phyloP scores from a whole-genome alignment of 164 flowering plant genomes.

The Vitis cinerea region DNA sequence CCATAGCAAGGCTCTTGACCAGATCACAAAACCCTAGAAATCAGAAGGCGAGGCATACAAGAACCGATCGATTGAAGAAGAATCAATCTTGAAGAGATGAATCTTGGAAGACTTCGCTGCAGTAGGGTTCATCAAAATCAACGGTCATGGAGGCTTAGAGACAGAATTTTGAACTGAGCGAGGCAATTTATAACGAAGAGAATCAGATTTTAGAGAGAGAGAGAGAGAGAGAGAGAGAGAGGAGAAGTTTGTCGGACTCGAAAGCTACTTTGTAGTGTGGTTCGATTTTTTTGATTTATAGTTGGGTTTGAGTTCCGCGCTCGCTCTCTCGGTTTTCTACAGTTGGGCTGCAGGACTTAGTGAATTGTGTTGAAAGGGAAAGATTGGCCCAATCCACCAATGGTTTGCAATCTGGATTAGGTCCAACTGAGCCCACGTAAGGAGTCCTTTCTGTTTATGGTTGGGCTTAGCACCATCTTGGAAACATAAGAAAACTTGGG shows the following conservation, averaged over 20 bases:
- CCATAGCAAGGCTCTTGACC: constrained; percentile 18
- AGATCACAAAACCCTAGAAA: background rate
- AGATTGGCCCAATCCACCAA: too few relatives aligned
- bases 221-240: background rate
- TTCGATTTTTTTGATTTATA: background rate
- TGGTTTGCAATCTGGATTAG: too few relatives aligned
- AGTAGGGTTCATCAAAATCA: background rate
- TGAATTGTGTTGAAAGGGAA: too few relatives aligned
- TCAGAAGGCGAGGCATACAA: background rate
- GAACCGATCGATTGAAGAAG: background rate
- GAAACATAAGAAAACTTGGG: too few relatives aligned
- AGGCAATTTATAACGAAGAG: background rate
- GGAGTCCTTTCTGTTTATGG: too few relatives aligned
- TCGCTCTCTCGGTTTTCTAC: too few relatives aligned
- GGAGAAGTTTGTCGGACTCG: background rate
- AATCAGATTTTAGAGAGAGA: background rate
- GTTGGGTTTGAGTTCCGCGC: constrained; percentile 1
- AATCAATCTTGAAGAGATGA: background rate
- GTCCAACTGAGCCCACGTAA: too few relatives aligned
- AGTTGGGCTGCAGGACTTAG: too few relatives aligned
- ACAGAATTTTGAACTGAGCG: background rate
- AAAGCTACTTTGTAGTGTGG: background rate
- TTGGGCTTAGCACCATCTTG: too few relatives aligned
- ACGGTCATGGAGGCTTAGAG: background rate
- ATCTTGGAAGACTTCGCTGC: background rate